Evolutionary conservation across 192 early-diverging fungal genomes (phyloP), one percentile per base, ranked within the genome.

Genomic region (Umbelopsis ramanniana): DNA sequence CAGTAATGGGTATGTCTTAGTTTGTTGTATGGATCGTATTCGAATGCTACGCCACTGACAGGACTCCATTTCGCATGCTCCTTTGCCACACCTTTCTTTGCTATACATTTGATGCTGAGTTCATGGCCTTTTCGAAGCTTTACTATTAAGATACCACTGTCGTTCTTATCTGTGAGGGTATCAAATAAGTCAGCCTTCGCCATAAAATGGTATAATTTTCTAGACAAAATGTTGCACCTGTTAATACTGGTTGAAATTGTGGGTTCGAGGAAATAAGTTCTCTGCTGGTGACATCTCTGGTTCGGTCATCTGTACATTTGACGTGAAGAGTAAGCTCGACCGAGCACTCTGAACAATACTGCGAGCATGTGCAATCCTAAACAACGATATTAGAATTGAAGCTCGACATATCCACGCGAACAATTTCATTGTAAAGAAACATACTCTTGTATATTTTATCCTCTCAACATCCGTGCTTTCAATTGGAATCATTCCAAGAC

Each of bases 21-120:
- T 68, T 89, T 92, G 84, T 99, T 99, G 82, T 97, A 91, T 53
- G 97, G 97, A 72, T 99, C 97, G 69, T 99, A 99, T 68, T 99
- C 97, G 77, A 99, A 98, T 6, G 89, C 87, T 14, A 97, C 87
- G 9, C 92, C 96, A 68, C 89, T 85, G 60, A 92, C 91, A 43
- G 97, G 96, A 55, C 90, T 91, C 97, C 97, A 99, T 74, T 99
- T 99, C 26, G 97, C 95, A 76, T 98, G 96, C 72, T 98, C 96
- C 80, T 99, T 99, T 33, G 93, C 95, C 24, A 94, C 96, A 14
- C 97, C 97, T 76, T 98, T 99, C 73, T 96, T 97, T 11, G 96
- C 97, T 46, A 97, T 89, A 70, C 95, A 96, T 60, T 92, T 89
- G 40, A 99, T 74, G 46, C 92, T 92, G 52, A 99, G 69, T 76